phyloP scores from a whole-genome alignment of 805 yeast species.

The Ascoidea tarda region DNA sequence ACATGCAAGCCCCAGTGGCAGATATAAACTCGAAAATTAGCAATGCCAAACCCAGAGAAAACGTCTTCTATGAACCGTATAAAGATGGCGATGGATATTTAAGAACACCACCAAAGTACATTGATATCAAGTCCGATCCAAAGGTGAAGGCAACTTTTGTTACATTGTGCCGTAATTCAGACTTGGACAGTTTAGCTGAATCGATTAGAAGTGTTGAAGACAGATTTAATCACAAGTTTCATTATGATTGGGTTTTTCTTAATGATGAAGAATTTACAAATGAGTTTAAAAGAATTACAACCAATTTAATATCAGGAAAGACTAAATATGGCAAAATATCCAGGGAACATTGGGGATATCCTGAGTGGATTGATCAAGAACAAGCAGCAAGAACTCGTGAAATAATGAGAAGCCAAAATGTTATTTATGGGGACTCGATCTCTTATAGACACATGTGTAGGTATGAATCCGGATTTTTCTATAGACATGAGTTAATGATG shows the following conservation, averaged over 20 bases:
- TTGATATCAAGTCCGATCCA: not conserved
- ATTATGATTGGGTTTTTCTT: slow-evolving; percentile 88
- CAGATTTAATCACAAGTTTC: slow-evolving; percentile 59
- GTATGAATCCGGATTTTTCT: slow-evolving; percentile 75
- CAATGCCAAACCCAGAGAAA: too few relatives aligned
- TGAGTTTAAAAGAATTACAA: slow-evolving; percentile 47
- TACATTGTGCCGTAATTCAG: slow-evolving; percentile 58
- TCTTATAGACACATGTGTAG: slow-evolving; percentile 88
- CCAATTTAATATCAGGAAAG: slow-evolving; percentile 45
- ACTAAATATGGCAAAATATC: slow-evolving; percentile 65
- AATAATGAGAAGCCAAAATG: slow-evolving; percentile 30
- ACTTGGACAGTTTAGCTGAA: slow-evolving; percentile 38
- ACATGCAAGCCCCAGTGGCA: too few relatives aligned
- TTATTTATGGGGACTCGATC: slow-evolving; percentile 63
- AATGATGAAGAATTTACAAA: slow-evolving; percentile 68
- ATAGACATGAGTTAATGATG: slow-evolving; percentile 49
- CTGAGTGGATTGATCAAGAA: slow-evolving; percentile 61
- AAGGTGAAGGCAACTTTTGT: slow-evolving; percentile 55
- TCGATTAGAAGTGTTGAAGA: slow-evolving; percentile 65
- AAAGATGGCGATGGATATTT: too few relatives aligned
- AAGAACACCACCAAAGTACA: too few relatives aligned
- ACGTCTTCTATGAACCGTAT: too few relatives aligned
- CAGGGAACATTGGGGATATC: slow-evolving; percentile 75
- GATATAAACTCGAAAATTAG: too few relatives aligned
- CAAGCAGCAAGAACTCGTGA: slow-evolving; percentile 53